Percentiles rank a stretch among this genome's conserved stretches.
These are phyloP conservation scores for Aspergillus baeticus DNA, from an alignment of 495 filamentous ascomycete genomes.

Conservation along the genomic window DNA sequence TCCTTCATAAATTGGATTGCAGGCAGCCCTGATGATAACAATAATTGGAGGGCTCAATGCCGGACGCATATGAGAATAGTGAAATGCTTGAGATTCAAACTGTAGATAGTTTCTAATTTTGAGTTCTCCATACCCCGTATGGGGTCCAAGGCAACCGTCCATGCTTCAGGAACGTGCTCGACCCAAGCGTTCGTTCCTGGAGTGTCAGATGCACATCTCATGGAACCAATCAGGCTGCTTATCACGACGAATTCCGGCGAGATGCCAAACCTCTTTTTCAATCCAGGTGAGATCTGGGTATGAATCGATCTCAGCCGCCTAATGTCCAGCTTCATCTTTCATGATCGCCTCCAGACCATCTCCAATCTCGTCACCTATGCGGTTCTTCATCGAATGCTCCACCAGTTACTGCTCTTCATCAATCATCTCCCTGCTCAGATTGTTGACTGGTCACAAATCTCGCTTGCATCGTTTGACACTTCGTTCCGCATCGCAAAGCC, in stretches of 20 bases:
- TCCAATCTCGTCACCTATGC: not conserved
- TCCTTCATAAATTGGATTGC: not conserved
- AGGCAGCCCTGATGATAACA: not conserved
- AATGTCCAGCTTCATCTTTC: not conserved
- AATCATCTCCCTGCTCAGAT: not conserved
- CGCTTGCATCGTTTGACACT: not conserved
- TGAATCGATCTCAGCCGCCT: not conserved
- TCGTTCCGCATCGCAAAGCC: not conserved
- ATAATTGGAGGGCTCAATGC: no score
- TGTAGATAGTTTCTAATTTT: no score
- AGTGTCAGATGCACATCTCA: not conserved
- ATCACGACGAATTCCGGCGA: not conserved
- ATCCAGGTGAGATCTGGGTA: not conserved
- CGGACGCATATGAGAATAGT: no score
- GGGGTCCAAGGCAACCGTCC: no score
- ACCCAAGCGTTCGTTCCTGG: no score
- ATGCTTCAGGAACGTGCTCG: no score
- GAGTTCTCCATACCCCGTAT: no score
- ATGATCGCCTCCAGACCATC: not conserved
- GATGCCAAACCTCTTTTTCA: no score
- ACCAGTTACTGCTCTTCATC: not conserved
- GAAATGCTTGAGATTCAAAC: no score
- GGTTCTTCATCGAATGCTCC: not conserved
- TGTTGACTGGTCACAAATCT: conserved; percentile 6
- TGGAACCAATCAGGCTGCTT: conserved; percentile 1